Evolutionary conservation across 1,139 yeast species (phyloP), one percentile per base, ranked within the genome.

Genomic region (Candida sojae): DNA sequence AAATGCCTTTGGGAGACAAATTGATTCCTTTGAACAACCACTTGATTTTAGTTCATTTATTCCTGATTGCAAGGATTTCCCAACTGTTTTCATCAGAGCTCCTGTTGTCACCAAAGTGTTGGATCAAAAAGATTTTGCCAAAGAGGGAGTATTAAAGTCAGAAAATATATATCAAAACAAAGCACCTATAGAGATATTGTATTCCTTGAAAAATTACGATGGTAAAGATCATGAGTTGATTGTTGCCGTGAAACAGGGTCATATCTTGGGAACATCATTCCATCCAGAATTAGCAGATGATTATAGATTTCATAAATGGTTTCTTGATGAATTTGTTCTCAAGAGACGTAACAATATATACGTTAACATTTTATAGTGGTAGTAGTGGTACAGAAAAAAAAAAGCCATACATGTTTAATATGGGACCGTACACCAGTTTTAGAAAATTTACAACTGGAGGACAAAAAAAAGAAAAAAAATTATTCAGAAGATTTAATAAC

Each of bases 241-340:
- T 33, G 95, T 88, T 4, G 95, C 93, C 0, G 92, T 87, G 3
- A 73, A 80, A 58, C 92, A 88, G 62, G 88, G 86, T 0, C 75
- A 75, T 45, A 71, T 80, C 35, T 64, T 88, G 45, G 95, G 92
- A 1, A 88, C 93, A 0, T 83, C 91, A 2, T 88, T 88, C 65
- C 96, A 88, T 62, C 96, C 96, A 0, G 96, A 88, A 62, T 71
- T 88, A 36, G 71, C 87, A 1, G 90, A 86, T 54, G 90, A 86
- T 56, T 58, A 63, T 40, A 67, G 87, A 36, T 81, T 88, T 59
- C 96, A 88, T 63, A 74, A 79, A 57, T 88, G 91, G 89, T 88
- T 86, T 64, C 59, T 87, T 42, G 75, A 75, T 47, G 82, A 78
- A 56, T 83, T 82, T 64, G 82, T 82, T n/a, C 43, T 59, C 41